Base-by-base conservation (phyloP, 805 yeast species). In the Ogataea zsoltii region DNA sequence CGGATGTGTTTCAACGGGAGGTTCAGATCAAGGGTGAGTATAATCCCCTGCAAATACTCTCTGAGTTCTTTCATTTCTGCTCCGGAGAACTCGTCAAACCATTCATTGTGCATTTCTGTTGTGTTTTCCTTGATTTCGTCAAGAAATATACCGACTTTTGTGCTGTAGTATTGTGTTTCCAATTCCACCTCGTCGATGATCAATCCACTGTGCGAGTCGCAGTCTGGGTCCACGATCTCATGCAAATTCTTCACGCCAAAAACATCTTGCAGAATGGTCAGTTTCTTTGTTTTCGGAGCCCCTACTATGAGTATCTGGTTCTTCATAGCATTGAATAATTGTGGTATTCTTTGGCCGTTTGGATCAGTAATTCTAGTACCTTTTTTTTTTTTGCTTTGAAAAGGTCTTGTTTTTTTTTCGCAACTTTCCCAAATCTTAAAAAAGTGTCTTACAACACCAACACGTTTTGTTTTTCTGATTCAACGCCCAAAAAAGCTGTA, bases 271-370 rank as follows among this genome's bases (percentile, higher is more conserved):
- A 60, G 46, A 5, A 64, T 37, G 2, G 55, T 46, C 7, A 72
- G 37, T 46, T 77, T 76, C 4, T 76, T 76, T 1, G 71, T 58
- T 13, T 60, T 49, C 0, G 76, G 73, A 1, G 72, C 60, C 1
- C 83, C 82, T 13, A 75, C 55, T 4, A 77, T 53, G 44, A 77
- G 59, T 15, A 77, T 68, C 46, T 74, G 72, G 54, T 74, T 75
- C 49, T 53, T 52, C 42, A 42, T 40, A 13, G 32, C 13, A n/a
- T n/a, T n/a, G n/a, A 13, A 11, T n/a, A 13, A 28, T 4, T 11
- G 13, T 28, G 14, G 14, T 12, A 11, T 12, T 28, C 6, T 28
- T 28, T 28, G 14, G 11, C 9, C 11, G 31, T 28, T 13, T 28
- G 31, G 13, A 7, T 5, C 11, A 28, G 13, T 12, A 25, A 29